phyloP scores from a whole-genome alignment of 73 alveolate genomes.

The Paramecium primaurelia region DNA sequence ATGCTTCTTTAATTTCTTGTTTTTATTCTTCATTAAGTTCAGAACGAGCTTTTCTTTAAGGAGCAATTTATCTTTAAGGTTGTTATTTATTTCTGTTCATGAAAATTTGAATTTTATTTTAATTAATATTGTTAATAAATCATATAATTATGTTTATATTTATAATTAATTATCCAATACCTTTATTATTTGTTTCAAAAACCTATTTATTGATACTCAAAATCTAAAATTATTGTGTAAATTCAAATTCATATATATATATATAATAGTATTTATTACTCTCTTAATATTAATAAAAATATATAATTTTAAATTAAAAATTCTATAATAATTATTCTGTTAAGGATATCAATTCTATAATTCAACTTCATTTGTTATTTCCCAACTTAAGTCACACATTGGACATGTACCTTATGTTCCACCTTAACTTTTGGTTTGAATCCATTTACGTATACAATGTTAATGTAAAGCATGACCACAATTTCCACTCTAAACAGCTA shows the following conservation, averaged over 20 bases:
- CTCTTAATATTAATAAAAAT: no score
- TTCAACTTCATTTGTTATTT: not conserved
- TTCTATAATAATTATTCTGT: not conserved
- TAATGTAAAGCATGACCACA: not conserved
- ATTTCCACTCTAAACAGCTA: not conserved
- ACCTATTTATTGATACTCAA: no score
- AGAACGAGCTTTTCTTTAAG: slow-evolving; percentile 66
- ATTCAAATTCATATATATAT: no score
- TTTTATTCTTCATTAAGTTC: slow-evolving; percentile 83
- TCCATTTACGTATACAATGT: not conserved
- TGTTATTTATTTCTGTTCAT: not conserved
- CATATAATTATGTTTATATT: not conserved
- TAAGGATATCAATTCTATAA: not conserved
- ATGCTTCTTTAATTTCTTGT: slow-evolving; percentile 82
- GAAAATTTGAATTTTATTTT: slow-evolving; percentile 2
- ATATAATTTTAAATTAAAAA: not conserved
- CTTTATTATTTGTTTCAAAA: not conserved
- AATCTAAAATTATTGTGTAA: no score
- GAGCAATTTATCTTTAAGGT: slow-evolving; percentile 39
- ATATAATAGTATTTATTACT: no score
- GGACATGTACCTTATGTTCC: not conserved
- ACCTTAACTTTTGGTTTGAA: not conserved
- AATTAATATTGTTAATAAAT: not conserved
- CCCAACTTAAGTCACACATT: not conserved
- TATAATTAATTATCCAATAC: not conserved